These are phyloP conservation scores for Chaetomium tenue DNA, from an alignment of 495 filamentous ascomycete species.

Conservation along the genomic window DNA sequence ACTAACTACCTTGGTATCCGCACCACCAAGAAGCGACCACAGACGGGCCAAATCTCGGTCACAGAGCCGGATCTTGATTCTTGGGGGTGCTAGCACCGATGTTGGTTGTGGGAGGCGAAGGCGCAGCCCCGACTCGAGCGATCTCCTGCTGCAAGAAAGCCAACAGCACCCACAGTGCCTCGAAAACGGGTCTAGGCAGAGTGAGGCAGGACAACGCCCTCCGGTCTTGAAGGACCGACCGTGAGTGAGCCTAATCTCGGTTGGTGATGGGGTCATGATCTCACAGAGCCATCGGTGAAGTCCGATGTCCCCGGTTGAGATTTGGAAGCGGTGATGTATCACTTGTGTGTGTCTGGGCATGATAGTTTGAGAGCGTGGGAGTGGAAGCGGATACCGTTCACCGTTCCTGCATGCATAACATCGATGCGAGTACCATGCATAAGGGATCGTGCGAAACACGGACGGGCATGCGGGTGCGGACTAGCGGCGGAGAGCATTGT, in stretches of 20 bases:
- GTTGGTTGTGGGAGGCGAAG: background rate
- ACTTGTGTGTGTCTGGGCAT: background rate
- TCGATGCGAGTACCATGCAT: too few relatives aligned
- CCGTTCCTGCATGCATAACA: too few relatives aligned
- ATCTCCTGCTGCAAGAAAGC: conserved; percentile 5
- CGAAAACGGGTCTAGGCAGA: background rate
- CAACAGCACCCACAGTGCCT: conserved; percentile 6
- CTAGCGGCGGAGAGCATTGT: too few relatives aligned
- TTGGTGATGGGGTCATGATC: background rate
- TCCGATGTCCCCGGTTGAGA: background rate
- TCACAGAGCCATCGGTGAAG: background rate
- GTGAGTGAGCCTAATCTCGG: background rate
- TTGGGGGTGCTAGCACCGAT: background rate
- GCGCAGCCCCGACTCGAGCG: conserved; percentile 11
- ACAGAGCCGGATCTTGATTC: background rate
- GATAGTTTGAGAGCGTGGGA: background rate
- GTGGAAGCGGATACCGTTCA: too few relatives aligned
- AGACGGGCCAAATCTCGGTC: background rate
- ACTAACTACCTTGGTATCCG: background rate
- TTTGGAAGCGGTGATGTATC: background rate
- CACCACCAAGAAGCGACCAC: background rate
- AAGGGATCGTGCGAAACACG: too few relatives aligned
- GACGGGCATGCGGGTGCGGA: too few relatives aligned
- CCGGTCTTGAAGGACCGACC: background rate
- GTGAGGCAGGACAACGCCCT: background rate